phyloP scores from a whole-genome alignment of 768 basidiomycete genomes.

The Pulveroboletus sp. region DNA sequence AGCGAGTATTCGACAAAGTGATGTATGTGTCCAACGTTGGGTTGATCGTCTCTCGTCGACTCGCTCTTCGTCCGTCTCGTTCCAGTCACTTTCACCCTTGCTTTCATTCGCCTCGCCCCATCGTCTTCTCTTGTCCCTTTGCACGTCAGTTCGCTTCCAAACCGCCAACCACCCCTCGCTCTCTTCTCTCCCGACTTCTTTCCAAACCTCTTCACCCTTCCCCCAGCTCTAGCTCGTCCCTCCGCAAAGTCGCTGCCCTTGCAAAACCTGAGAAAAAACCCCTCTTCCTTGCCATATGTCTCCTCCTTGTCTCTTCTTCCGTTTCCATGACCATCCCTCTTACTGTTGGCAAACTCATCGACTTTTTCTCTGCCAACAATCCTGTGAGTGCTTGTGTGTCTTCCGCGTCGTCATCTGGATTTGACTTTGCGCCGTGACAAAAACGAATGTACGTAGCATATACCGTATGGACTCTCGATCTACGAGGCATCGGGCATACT shows the following conservation, averaged over 20 bases:
- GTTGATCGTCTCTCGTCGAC: not conserved
- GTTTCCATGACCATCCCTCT: slow-evolving; percentile 93
- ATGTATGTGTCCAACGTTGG: not conserved
- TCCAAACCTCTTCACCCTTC: slow-evolving; percentile 33
- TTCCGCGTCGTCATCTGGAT: too few relatives aligned
- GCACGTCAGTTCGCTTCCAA: slow-evolving; percentile 12
- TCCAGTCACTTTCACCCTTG: not conserved
- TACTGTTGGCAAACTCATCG: slow-evolving; percentile 90
- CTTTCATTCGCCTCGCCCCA: not conserved
- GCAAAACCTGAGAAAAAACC: slow-evolving; percentile 81
- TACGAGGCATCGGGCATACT: slow-evolving; percentile 76
- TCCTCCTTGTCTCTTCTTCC: slow-evolving; percentile 81
- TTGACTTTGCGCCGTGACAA: not conserved
- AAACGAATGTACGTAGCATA: slow-evolving; percentile 41
- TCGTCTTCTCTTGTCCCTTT: not conserved
- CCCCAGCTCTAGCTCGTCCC: slow-evolving; percentile 51
- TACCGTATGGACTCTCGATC: slow-evolving; percentile 75
- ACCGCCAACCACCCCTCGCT: not conserved
- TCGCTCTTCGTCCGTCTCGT: not conserved
- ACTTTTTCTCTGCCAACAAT: slow-evolving; percentile 74
- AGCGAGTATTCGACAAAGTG: not conserved
- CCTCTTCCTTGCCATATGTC: slow-evolving; percentile 66
- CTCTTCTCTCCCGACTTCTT: slow-evolving; percentile 25
- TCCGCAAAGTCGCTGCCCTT: slow-evolving; percentile 70
- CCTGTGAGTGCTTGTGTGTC: slow-evolving; percentile 43